These are phyloP conservation scores for Lasiosphaeria ovina DNA, from an alignment of 495 filamentous ascomycete species.

Conservation along the genomic window DNA sequence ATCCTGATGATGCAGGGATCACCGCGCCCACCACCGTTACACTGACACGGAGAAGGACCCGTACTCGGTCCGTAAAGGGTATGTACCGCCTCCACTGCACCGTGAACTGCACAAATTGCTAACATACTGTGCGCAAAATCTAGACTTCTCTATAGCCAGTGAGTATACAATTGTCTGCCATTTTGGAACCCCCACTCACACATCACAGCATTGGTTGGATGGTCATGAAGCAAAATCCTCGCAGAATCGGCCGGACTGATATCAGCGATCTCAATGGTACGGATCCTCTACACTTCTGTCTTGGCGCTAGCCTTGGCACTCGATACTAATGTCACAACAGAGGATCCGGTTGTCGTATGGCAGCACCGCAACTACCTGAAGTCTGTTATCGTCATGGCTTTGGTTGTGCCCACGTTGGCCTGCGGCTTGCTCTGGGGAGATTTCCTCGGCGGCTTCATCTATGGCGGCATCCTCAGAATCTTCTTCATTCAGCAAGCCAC, in stretches of 20 bases:
- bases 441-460: conserved; percentile 88
- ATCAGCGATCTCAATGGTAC: conserved; percentile 82
- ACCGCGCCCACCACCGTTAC: conserved; percentile 97
- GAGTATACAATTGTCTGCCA: not conserved
- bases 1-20: conserved; percentile 39
- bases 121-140: not conserved
- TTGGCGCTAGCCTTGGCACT: too few species aligned
- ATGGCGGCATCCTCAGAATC: conserved; percentile 90
- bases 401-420: conserved; percentile 78
- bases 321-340: conserved; percentile 21
- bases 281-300: too few species aligned
- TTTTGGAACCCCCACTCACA: not conserved
- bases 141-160: conserved; percentile 79
- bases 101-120: not conserved
- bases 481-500: conserved; percentile 99
- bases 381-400: conserved; percentile 81
- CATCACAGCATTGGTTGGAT: conserved; percentile 68
- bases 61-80: conserved; percentile 95
- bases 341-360: conserved; percentile 89
- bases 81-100: conserved; percentile 19
- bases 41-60: conserved; percentile 99
- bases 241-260: conserved; percentile 91
- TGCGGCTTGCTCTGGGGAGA: conserved; percentile 89
- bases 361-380: conserved; percentile 94
- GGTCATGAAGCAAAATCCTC: conserved; percentile 93